These are phyloP conservation scores for Breynia disticha DNA, from an alignment of 441 rosid genomes.

Conservation along the genomic window DNA sequence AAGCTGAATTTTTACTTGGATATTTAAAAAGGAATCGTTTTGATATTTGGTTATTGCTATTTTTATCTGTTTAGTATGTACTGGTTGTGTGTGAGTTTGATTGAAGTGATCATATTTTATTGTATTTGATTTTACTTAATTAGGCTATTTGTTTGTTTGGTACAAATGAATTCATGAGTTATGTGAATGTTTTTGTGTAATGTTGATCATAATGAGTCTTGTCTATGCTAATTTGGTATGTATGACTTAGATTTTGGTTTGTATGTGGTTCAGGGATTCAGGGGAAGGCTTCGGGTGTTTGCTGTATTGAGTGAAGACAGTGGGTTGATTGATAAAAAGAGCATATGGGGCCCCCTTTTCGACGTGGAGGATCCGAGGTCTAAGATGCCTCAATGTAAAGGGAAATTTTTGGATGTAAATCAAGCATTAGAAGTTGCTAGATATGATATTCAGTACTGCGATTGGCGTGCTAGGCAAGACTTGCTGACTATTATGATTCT, in stretches of 20 bases:
- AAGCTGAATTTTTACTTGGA: too few species aligned
- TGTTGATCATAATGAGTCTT: too few species aligned
- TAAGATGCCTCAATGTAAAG: constrained; percentile 63
- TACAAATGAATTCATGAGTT: too few species aligned
- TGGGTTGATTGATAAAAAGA: constrained; percentile 60
- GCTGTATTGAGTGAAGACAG: constrained; percentile 74
- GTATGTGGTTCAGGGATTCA: constrained; percentile 36
- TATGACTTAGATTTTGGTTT: not conserved
- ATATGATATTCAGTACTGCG: constrained; percentile 77
- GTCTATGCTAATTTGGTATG: not conserved
- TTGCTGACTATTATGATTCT: constrained; percentile 78
- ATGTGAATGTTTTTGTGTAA: too few species aligned
- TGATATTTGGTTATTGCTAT: too few species aligned
- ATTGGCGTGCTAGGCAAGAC: constrained; percentile 97
- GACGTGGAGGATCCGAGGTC: constrained; percentile 94
- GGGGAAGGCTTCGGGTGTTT: constrained; percentile 57
- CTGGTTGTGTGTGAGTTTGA: too few species aligned
- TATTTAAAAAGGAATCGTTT: too few species aligned
- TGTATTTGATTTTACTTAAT: too few species aligned
- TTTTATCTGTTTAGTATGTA: too few species aligned
- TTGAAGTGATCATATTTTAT: too few species aligned
- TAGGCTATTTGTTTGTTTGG: too few species aligned
- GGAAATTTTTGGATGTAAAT: constrained; percentile 74
- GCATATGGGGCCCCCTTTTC: constrained; percentile 58
- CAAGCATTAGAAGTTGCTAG: constrained; percentile 92